Evolutionary conservation across 768 basidiomycete species (phyloP), one percentile per base, ranked within the genome.

Genomic region (Exsudoporus frostii): DNA sequence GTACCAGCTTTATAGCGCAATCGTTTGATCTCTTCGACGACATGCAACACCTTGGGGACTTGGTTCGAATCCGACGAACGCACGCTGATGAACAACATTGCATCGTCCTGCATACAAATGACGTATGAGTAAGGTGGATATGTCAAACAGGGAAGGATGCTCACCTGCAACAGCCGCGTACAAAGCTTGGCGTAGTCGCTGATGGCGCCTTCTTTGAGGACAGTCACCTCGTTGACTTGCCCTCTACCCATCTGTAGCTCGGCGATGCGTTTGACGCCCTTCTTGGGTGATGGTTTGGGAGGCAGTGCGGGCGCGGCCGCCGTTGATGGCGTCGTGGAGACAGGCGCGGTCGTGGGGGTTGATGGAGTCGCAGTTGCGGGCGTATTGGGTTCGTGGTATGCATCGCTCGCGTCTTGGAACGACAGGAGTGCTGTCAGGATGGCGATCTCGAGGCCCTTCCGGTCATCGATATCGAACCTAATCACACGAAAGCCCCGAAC

Each of bases 401-500:
- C 64, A 46, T 90, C 84, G 55, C 84, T 85, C 27, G 74, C 62
- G 62, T 93, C 91, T 54, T 84, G 81, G 66, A 93, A 90, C 1
- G 89, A 88, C 57, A 92, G 70, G 2, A 93, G 75, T 3, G 88
- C 81, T 0, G 84, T 86, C 44, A 93, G 73, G 34, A 92, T 80
- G 46, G 88, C 81, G 36, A 93, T 88, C 67, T 93, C 91, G 2
- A 93, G 77, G 5, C 91, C 90, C 66, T 93, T 93, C 30, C 88
- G 79, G 61, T 93, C 91, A 15, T 87, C 76, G 45, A 93, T 85
- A 58, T 92, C 91, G 60, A 93, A 93, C 37, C 89, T 91, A 49
- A 43, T 11, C 15, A 19, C 8, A n/a, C 0, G 24, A 30, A 25
- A n/a, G 7, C 9, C 29, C 27, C 25, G 9, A 30, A 15, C 2